Percentiles rank a stretch among this genome's conserved stretches.
These are phyloP conservation scores for Kurtzmaniella cleridarum DNA, from an alignment of 805 yeast species.

Conservation along the genomic window DNA sequence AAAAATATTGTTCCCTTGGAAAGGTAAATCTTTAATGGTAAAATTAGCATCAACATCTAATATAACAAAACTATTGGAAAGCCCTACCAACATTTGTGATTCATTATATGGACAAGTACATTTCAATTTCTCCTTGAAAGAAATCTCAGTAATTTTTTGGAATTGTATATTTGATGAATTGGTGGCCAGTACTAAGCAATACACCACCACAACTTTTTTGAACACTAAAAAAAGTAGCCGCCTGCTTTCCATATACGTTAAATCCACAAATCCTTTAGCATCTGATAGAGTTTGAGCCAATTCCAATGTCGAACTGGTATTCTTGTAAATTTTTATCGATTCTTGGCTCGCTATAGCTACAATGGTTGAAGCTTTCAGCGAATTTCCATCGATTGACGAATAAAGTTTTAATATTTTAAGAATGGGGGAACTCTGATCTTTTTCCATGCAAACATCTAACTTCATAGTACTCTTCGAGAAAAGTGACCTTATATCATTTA, in stretches of 20 bases:
- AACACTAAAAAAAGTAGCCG: constrained; percentile 22
- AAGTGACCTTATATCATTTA: constrained; percentile 1
- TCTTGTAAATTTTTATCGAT: constrained; percentile 18
- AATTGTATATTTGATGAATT: constrained; percentile 28
- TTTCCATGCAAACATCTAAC: not conserved
- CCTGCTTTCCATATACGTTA: constrained; percentile 11
- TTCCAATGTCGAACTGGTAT: constrained; percentile 18
- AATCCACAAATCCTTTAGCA: constrained; percentile 12
- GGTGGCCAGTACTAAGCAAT: constrained; percentile 16
- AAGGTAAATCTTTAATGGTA: constrained; percentile 10
- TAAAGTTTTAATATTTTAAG: not conserved
- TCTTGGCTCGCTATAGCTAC: constrained; percentile 22
- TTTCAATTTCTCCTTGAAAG: constrained; percentile 26
- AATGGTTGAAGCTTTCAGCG: constrained; percentile 3
- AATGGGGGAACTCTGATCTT: not conserved
- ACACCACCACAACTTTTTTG: constrained; percentile 25
- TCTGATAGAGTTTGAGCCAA: constrained; percentile 26
- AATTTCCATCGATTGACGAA: not conserved
- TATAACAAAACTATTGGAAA: constrained; percentile 20
- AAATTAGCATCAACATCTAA: constrained; percentile 18
- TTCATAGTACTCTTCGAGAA: not conserved
- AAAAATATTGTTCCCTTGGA: constrained; percentile 14
- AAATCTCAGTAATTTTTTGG: constrained; percentile 17
- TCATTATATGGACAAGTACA: constrained; percentile 11
- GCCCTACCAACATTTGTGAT: constrained; percentile 16